These are phyloP conservation scores for Medicago truncatula DNA, from an alignment of 306 rosid species.

Conservation along the genomic window MtrunA17r5.0-ANR NC_053045.1:50817001-50817500, in stretches of 20 bases:
- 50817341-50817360: background rate
- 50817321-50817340: background rate
- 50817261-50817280: background rate
- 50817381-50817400: background rate
- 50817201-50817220: too few relatives aligned
- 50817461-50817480: conserved; percentile 9
- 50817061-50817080: too few relatives aligned
- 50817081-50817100: too few relatives aligned
- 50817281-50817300: background rate
- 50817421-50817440: conserved; percentile 43
- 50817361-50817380: conserved; percentile 1
- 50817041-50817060: too few relatives aligned
- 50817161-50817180: too few relatives aligned
- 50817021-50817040: too few relatives aligned
- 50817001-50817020: too few relatives aligned
- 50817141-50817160: too few relatives aligned
- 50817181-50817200: too few relatives aligned
- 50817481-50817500: conserved; percentile 3
- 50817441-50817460: background rate
- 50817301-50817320: background rate
- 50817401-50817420: conserved; percentile 29
- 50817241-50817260: background rate
- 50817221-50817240: too few relatives aligned
- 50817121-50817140: too few relatives aligned
- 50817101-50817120: too few relatives aligned